Conservation (phyloP, 768 basidiomycete species). For the Crucibulum laeve region DNA sequence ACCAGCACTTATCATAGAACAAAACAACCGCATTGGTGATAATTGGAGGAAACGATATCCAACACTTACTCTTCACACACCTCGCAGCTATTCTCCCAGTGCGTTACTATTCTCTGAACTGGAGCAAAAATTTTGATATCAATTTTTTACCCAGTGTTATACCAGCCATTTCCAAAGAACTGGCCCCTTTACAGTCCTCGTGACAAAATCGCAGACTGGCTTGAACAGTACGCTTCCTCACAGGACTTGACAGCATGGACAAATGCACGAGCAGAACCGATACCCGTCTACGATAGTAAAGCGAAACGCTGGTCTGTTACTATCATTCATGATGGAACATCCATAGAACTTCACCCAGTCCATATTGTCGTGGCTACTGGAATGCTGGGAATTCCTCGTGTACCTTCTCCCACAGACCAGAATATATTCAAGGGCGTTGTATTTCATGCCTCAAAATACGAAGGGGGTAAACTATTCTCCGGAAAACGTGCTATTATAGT, state of each 20-base stretch:
- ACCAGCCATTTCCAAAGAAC: slow-evolving; percentile 30
- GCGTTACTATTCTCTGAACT: not conserved
- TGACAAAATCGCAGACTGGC: slow-evolving; percentile 39
- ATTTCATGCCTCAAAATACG: slow-evolving; percentile 27
- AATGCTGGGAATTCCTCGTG: slow-evolving; percentile 24
- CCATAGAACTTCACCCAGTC: slow-evolving; percentile 25
- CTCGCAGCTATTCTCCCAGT: slow-evolving; percentile 9
- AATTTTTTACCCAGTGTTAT: slow-evolving; percentile 27
- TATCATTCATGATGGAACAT: slow-evolving; percentile 22
- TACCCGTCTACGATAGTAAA: slow-evolving; percentile 26
- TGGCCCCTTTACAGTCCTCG: slow-evolving; percentile 38
- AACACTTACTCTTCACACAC: slow-evolving; percentile 34
- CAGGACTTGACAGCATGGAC: slow-evolving; percentile 44
- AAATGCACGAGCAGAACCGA: slow-evolving; percentile 22
- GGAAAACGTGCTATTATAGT: slow-evolving; percentile 35
- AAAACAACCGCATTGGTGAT: slow-evolving; percentile 29
- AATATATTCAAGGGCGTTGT: slow-evolving; percentile 24
- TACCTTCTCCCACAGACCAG: slow-evolving; percentile 20
- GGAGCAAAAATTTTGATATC: not conserved
- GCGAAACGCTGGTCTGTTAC: slow-evolving; percentile 27
- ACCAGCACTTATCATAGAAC: slow-evolving; percentile 31
- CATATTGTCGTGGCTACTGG: slow-evolving; percentile 38
- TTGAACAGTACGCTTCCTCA: slow-evolving; percentile 33
- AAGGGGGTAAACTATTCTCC: slow-evolving; percentile 18
- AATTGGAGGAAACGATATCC: slow-evolving; percentile 40